These are phyloP conservation scores for Pseudogymnoascus sp. DNA, from an alignment of 2,329 filamentous ascomycete species.

Conservation along the genomic window DNA sequence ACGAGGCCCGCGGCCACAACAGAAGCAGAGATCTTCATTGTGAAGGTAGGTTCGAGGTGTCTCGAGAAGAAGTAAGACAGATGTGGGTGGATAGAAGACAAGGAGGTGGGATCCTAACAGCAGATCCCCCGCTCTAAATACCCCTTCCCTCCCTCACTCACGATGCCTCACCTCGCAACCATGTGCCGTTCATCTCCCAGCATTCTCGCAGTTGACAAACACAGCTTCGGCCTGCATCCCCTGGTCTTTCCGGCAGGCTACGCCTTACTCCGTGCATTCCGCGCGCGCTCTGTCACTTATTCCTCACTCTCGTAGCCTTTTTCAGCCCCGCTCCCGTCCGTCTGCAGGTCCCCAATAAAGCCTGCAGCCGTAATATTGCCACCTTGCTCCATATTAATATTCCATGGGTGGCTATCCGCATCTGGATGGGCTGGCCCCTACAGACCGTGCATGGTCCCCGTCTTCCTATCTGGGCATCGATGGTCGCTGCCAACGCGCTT, in stretches of 20 bases:
- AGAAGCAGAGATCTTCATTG: slow-evolving; percentile 5
- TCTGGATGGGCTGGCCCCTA: not conserved
- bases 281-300: not conserved
- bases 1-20: not conserved
- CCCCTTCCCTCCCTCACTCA: not conserved
- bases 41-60: slow-evolving; percentile 1
- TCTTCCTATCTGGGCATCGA: not conserved
- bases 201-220: not conserved
- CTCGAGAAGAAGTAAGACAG: not conserved
- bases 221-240: not conserved
- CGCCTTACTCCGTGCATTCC: not conserved
- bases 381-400: not conserved
- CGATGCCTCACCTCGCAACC: not conserved
- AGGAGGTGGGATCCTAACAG: not conserved
- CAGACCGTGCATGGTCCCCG: not conserved
- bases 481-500: not conserved
- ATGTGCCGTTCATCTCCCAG: not conserved
- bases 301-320: not conserved
- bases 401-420: not conserved
- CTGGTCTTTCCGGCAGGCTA: not conserved
- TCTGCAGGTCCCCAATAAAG: slow-evolving; percentile 4
- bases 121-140: slow-evolving; percentile 8
- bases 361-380: slow-evolving; percentile 1
- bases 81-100: not conserved
- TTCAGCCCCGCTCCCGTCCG: not conserved